Percentiles rank a stretch among this genome's conserved stretches.
Conservation (phyloP, 2,329 filamentous ascomycete species). For the Colletotrichum sp. region DNA sequence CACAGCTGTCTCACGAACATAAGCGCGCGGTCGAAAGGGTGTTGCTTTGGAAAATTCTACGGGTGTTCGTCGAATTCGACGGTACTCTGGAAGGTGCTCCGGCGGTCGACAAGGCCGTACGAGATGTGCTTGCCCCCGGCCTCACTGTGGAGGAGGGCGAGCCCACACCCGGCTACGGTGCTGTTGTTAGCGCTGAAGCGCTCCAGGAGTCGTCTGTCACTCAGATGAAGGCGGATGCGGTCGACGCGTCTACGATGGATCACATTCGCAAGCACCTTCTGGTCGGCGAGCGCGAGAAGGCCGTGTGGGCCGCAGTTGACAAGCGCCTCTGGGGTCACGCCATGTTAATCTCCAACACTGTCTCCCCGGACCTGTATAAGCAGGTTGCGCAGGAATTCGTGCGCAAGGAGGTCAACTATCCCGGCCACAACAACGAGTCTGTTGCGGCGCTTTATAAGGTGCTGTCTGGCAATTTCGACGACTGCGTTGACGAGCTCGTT, state of each 20-base stretch:
- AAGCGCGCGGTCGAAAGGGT: slow-evolving; percentile 81
- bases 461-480: slow-evolving; percentile 90
- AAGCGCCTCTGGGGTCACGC: slow-evolving; percentile 96
- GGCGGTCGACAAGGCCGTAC: slow-evolving; percentile 75
- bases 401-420: slow-evolving; percentile 87
- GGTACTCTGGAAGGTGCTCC: slow-evolving; percentile 77
- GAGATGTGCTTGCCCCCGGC: slow-evolving; percentile 73
- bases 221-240: slow-evolving; percentile 63
- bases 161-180: slow-evolving; percentile 25
- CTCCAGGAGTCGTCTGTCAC: slow-evolving; percentile 30
- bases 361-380: slow-evolving; percentile 87
- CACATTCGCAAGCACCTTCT: slow-evolving; percentile 76
- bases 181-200: slow-evolving; percentile 25
- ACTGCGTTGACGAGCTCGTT: slow-evolving; percentile 94
- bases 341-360: slow-evolving; percentile 80
- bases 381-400: slow-evolving; percentile 96
- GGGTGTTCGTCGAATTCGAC: slow-evolving; percentile 84
- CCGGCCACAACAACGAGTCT: slow-evolving; percentile 81
- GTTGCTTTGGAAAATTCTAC: slow-evolving; percentile 86
- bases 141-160: slow-evolving; percentile 34
- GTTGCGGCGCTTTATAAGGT: slow-evolving; percentile 92
- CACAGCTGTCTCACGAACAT: slow-evolving; percentile 60
- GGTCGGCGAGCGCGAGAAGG: slow-evolving; percentile 84
- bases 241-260: slow-evolving; percentile 73
- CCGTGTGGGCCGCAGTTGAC: slow-evolving; percentile 92